Evolutionary conservation across 208 protist species (phyloP).

Genomic region (Trypanosomatidae sp.): DNA sequence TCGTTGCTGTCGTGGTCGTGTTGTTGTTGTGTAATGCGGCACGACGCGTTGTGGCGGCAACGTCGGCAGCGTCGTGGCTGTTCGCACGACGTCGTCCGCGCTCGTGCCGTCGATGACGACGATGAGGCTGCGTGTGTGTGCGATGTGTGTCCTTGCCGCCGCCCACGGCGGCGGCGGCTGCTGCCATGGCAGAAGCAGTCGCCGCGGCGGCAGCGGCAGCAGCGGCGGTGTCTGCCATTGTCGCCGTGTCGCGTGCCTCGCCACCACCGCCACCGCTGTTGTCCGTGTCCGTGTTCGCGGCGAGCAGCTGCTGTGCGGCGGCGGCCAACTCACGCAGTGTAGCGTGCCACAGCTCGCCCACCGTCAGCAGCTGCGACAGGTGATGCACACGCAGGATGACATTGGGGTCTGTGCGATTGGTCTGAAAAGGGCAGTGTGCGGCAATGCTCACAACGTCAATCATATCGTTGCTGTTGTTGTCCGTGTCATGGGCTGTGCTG

Average conservation of each 20-base stretch:
- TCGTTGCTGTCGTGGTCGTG: no score
- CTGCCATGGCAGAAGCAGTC: no score
- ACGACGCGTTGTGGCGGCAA: slow-evolving; percentile 18
- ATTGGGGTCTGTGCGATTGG: slow-evolving; percentile 33
- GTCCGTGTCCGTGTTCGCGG: neutral
- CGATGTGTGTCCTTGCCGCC: no score
- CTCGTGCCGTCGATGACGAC: no score
- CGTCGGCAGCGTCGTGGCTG: slow-evolving; percentile 8
- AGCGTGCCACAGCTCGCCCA: slow-evolving; percentile 46
- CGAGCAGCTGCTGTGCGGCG: neutral
- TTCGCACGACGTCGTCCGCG: no score
- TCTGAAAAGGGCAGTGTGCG: slow-evolving; percentile 34
- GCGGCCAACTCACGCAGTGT: slow-evolving; percentile 6
- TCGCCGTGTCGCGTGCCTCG: neutral
- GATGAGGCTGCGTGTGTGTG: no score
- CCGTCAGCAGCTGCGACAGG: slow-evolving; percentile 49
- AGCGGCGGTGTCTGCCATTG: no score
- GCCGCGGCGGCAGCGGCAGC: no score
- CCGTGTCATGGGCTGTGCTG: no score
- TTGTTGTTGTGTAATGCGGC: no score
- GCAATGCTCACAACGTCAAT: slow-evolving; percentile 14
- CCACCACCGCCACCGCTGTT: slow-evolving; percentile 1
- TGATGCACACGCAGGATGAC: slow-evolving; percentile 54
- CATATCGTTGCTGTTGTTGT: neutral
- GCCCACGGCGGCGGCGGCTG: no score